Evolutionary conservation across 176 grass and related monocot species (phyloP).

Genomic region (Musa troglodytarum): DNA sequence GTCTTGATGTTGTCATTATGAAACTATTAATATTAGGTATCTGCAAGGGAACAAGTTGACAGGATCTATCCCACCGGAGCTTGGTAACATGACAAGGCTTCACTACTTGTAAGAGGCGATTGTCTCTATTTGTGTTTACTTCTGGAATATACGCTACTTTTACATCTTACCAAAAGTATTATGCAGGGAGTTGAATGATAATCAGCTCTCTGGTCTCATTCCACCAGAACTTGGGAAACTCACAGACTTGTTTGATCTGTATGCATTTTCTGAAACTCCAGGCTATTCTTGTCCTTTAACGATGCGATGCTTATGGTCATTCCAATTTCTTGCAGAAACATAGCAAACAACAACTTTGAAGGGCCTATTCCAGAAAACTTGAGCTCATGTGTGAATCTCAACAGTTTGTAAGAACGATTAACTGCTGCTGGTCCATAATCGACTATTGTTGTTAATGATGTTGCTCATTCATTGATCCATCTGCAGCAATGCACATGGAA

Average conservation of each 20-base stretch:
- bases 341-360: slow-evolving; percentile 84
- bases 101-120: slow-evolving; percentile 74
- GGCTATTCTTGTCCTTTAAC: background rate
- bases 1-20: background rate
- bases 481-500: slow-evolving; percentile 79
- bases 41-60: slow-evolving; percentile 75
- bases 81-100: slow-evolving; percentile 93
- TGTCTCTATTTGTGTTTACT: background rate
- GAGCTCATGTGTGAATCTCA: slow-evolving; percentile 88
- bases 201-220: slow-evolving; percentile 65
- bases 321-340: slow-evolving; percentile 42
- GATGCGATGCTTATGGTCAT: background rate
- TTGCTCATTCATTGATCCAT: slow-evolving; percentile 14
- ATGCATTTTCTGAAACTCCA: slow-evolving; percentile 14
- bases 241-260: slow-evolving; percentile 88
- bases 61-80: slow-evolving; percentile 73
- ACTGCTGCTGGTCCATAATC: background rate
- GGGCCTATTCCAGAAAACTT: slow-evolving; percentile 86
- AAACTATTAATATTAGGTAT: slow-evolving; percentile 39
- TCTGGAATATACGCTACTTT: background rate
- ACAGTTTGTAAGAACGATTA: slow-evolving; percentile 81
- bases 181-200: slow-evolving; percentile 90
- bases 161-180: slow-evolving; percentile 19
- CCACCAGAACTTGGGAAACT: slow-evolving; percentile 89
- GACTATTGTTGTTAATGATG: background rate